These are phyloP conservation scores for Vitis cinerea DNA, from an alignment of 164 flowering plant species.

Conservation along the genomic window DNA sequence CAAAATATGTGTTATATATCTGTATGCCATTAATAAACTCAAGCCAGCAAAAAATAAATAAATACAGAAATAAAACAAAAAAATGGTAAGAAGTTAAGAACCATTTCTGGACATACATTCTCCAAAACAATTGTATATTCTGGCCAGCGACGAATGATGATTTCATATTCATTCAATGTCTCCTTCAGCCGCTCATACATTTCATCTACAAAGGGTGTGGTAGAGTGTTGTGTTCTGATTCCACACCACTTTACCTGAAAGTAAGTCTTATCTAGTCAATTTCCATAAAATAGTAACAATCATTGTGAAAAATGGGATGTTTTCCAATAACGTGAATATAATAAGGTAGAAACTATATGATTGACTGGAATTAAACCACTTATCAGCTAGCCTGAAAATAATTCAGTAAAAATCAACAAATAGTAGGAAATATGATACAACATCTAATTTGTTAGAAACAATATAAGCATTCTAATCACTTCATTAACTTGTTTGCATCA, in stretches of 20 bases:
- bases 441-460: no score
- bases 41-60: neutral
- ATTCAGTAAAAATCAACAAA: no score
- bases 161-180: conserved; percentile 73
- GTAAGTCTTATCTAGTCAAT: neutral
- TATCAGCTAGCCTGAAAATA: no score
- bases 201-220: conserved; percentile 93
- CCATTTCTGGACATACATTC: conserved; percentile 51
- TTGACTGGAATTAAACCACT: no score
- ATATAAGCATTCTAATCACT: no score
- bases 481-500: no score
- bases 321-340: no score
- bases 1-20: no score
- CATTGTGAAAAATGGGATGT: neutral
- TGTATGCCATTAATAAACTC: no score
- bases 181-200: conserved; percentile 84
- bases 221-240: conserved; percentile 79
- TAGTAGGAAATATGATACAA: no score
- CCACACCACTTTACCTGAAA: conserved; percentile 96
- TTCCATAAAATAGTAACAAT: neutral
- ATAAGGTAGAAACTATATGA: no score
- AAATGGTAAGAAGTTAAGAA: neutral
- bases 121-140: conserved; percentile 80
- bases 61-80: neutral
- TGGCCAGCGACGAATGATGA: conserved; percentile 91